phyloP scores from a whole-genome alignment of 345 rosid genomes.

The Clausena lansium region DNA sequence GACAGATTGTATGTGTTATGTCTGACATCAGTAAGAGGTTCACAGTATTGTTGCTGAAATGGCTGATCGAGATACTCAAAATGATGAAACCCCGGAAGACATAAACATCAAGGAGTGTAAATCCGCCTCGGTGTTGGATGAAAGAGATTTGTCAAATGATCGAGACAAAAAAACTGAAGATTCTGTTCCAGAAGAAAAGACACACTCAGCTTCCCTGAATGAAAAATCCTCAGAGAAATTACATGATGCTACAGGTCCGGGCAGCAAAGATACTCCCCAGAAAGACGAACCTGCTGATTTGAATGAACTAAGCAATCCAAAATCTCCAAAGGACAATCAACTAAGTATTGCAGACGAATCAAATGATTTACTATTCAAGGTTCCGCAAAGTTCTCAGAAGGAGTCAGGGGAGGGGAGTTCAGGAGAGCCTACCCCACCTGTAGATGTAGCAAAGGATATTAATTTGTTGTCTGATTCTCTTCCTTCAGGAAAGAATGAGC shows the following conservation, averaged over 20 bases:
- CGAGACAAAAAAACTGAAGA: conserved; percentile 34
- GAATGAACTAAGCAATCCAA: conserved; percentile 32
- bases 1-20: conserved; percentile 18
- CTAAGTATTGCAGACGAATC: conserved; percentile 23
- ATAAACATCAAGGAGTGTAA: conserved; percentile 34
- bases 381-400: conserved; percentile 28
- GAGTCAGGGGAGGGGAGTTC: conserved; percentile 33
- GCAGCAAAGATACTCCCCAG: conserved; percentile 19
- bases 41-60: conserved; percentile 49
- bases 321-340: conserved; percentile 26
- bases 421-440: conserved; percentile 31
- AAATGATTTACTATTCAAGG: conserved; percentile 20
- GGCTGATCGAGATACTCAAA: conserved; percentile 34
- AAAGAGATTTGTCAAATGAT: conserved; percentile 27
- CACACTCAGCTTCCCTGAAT: conserved; percentile 28
- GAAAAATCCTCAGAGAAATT: conserved; percentile 29
- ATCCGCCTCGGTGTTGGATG: conserved; percentile 29
- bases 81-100: conserved; percentile 37
- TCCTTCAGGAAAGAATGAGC: conserved; percentile 39
- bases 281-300: conserved; percentile 34
- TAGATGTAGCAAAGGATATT: conserved; percentile 37
- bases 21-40: conserved; percentile 36
- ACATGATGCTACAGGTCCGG: conserved; percentile 23
- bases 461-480: conserved; percentile 32
- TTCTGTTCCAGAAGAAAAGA: conserved; percentile 47